Evolutionary conservation across 345 rosid species (phyloP), one percentile per base, ranked within the genome.

Genomic region (Eucalyptus pauciflora): DNA sequence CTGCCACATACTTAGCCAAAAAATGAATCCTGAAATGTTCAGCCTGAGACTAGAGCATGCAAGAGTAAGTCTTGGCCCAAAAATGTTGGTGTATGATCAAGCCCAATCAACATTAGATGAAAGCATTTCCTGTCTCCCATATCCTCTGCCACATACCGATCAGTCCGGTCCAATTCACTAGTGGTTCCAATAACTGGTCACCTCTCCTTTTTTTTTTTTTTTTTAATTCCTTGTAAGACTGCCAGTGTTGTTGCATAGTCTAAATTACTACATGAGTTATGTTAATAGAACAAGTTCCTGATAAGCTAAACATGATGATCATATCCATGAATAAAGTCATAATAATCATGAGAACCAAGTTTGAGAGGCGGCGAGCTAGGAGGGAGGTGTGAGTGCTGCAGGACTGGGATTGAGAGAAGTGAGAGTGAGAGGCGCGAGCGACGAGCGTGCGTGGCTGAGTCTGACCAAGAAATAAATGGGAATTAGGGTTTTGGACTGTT

Each of bases 401-500:
- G 2, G 62, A 56, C 13, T 56, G 29, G 1, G 13, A 56, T 25
- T 56, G 62, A 56, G 62, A 56, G 62, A 9, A 24, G 11, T 56
- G 62, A 56, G 62, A 9, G 6, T 20, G 58, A 20, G 58, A 52
- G 25, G 24, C 4, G 1, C 7, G 58, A 52, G 56, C 2, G 5
- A 5, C 13, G 6, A 56, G 29, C 6, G 6, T 24, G 62, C 13
- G 0, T 56, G 29, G 4, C 29, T 1, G 62, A 56, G 29, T 56
- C 0, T 10, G 3, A 24, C 6, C 1, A 0, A 56, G 3, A 56
- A 56, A 56, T 56, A 1, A 56, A 56, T 24, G 62, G 6, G 62
- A 56, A 56, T 56, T 24, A 24, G 5, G 62, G 29, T 24, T 56
- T 56, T 56, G 29, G 29, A 56, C 1, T 43, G 45, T 43, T 62